Evolutionary conservation across 2,329 filamentous ascomycete genomes (phyloP).

Genomic region (Nakataea oryzae): DNA sequence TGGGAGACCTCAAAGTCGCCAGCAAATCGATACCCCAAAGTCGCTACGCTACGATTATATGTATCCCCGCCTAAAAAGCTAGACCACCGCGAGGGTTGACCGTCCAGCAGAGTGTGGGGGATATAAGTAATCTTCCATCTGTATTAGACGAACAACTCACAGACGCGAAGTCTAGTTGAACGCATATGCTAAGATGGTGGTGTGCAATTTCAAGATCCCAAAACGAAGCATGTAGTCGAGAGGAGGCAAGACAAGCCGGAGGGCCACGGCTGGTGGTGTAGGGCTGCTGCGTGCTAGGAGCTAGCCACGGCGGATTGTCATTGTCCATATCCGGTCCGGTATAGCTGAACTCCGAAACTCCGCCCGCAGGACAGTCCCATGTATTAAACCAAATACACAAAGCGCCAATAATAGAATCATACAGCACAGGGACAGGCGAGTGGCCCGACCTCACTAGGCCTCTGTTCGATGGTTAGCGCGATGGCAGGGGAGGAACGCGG

Average conservation of each 20-base stretch:
- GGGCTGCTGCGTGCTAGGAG: background rate
- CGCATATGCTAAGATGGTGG: conserved; percentile 33
- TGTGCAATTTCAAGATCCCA: background rate
- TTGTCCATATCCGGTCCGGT: background rate
- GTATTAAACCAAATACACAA: background rate
- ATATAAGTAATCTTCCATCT: conserved; percentile 29
- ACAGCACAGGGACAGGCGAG: background rate
- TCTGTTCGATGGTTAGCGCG: background rate
- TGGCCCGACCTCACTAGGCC: background rate
- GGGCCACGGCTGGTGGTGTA: background rate
- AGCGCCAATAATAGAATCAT: background rate
- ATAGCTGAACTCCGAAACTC: background rate
- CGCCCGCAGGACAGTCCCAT: background rate
- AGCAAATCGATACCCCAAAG: background rate
- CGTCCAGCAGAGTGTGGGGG: conserved; percentile 37
- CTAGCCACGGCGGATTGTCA: background rate
- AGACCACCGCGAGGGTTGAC: conserved; percentile 22
- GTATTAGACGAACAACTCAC: conserved; percentile 33
- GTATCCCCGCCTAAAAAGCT: conserved; percentile 36
- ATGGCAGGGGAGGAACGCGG: background rate
- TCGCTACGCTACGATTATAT: conserved; percentile 11
- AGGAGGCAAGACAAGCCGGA: background rate
- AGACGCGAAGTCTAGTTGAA: conserved; percentile 22
- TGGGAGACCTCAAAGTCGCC: too few relatives aligned
- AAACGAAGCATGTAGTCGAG: background rate